Conservation (phyloP, 371 early-diverging fungal species). For the Haplosporangium sp. region DNA sequence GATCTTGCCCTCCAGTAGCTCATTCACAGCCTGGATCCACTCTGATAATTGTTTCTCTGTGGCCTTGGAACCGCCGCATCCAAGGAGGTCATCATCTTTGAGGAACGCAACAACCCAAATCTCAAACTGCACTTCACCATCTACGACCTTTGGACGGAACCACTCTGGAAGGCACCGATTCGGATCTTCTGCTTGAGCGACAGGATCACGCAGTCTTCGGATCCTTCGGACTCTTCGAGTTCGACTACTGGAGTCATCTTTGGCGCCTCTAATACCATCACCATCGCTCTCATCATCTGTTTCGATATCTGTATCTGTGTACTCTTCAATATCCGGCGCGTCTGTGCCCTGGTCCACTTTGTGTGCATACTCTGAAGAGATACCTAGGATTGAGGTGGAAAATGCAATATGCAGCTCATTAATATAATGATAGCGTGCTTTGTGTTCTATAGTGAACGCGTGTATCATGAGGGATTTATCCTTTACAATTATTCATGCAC, state of each 20-base stretch:
- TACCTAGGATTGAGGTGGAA: neutral
- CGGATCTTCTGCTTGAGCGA: neutral
- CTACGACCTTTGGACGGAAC: conserved; percentile 12
- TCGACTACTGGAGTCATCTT: neutral
- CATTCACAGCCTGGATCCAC: conserved; percentile 11
- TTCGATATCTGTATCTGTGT: neutral
- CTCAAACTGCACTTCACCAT: conserved; percentile 24
- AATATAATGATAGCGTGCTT: neutral
- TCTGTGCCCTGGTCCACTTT: neutral
- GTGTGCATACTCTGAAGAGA: neutral
- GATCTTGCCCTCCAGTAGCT: neutral
- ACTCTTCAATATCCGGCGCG: neutral
- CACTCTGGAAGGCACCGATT: conserved; percentile 1
- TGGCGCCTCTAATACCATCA: neutral
- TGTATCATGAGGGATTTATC: neutral
- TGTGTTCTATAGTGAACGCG: neutral
- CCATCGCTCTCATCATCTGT: neutral
- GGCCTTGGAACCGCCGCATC: neutral
- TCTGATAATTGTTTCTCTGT: conserved; percentile 1
- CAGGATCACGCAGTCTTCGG: neutral
- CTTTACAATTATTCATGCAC: conserved; percentile 3
- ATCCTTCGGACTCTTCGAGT: neutral
- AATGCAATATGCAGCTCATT: neutral
- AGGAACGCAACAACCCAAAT: conserved; percentile 31
- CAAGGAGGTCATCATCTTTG: neutral